Percentiles rank a stretch among this genome's conserved stretches.
Evolutionary conservation across 345 rosid species (phyloP).

Genomic region (Ricinus communis): DNA sequence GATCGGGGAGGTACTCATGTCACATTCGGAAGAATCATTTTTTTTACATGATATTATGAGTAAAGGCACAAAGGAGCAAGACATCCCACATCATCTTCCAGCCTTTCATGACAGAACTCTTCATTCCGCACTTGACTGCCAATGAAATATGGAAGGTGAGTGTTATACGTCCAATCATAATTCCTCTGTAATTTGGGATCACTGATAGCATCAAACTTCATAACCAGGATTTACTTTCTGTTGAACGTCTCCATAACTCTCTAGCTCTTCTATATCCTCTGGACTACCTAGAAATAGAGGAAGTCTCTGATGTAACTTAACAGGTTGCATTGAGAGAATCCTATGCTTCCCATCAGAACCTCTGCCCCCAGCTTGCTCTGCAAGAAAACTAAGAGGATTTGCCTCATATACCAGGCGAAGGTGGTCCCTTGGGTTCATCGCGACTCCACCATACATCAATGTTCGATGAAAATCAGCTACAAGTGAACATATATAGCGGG

Average conservation of each 20-base stretch:
- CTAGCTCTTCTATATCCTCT: conserved; percentile 76
- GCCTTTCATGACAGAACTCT: conserved; percentile 1
- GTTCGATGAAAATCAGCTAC: conserved; percentile 96
- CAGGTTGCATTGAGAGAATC: conserved; percentile 81
- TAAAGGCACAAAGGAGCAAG: neutral
- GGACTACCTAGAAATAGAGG: conserved; percentile 83
- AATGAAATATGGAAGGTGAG: neutral
- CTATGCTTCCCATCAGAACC: conserved; percentile 77
- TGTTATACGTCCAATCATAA: neutral
- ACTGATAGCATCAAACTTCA: conserved; percentile 57
- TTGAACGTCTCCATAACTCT: conserved; percentile 81
- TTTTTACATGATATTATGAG: neutral
- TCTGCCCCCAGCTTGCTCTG: conserved; percentile 84
- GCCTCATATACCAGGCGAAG: conserved; percentile 90
- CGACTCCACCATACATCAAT: conserved; percentile 78
- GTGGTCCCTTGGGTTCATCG: conserved; percentile 95
- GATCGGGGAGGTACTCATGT: neutral
- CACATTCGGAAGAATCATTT: neutral
- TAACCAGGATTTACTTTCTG: conserved; percentile 94
- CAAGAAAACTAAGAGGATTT: conserved; percentile 87
- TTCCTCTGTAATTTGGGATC: neutral
- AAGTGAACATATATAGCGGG: conserved; percentile 86
- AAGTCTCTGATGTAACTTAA: conserved; percentile 82
- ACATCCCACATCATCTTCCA: neutral
- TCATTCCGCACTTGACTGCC: neutral